Conservation (phyloP, 345 rosid species). For the Salix brachista region DNA sequence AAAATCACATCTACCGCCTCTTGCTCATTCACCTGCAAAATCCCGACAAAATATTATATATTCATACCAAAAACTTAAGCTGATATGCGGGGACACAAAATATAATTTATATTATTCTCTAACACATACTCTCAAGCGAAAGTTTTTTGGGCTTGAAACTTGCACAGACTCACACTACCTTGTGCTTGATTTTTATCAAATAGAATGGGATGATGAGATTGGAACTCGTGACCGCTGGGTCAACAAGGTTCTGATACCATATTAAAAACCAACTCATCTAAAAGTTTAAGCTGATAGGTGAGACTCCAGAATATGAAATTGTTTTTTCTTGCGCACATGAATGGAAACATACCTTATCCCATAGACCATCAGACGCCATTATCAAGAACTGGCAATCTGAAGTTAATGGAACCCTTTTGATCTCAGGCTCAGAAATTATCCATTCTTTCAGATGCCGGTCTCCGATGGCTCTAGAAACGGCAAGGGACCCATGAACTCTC, state of each 20-base stretch:
- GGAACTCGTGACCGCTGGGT: too few relatives aligned
- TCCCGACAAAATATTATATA: background rate
- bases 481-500: constrained; percentile 54
- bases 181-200: too few relatives aligned
- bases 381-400: constrained; percentile 44
- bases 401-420: constrained; percentile 22
- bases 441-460: constrained; percentile 47
- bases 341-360: constrained; percentile 48
- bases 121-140: fast-evolving
- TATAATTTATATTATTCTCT: too few relatives aligned
- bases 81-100: fast-evolving
- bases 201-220: too few relatives aligned
- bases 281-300: too few relatives aligned
- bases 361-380: constrained; percentile 56
- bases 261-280: too few relatives aligned
- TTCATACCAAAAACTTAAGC: background rate
- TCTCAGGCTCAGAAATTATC: constrained; percentile 53
- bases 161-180: too few relatives aligned
- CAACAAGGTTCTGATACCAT: too few relatives aligned
- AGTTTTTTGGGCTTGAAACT: too few relatives aligned
- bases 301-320: background rate
- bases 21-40: constrained; percentile 39
- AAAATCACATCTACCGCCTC: constrained; percentile 50
- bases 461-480: constrained; percentile 55
- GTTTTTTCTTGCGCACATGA: background rate